Conservation (phyloP, 2,329 filamentous ascomycete species). For the Monosporascus cannonballus region DNA sequence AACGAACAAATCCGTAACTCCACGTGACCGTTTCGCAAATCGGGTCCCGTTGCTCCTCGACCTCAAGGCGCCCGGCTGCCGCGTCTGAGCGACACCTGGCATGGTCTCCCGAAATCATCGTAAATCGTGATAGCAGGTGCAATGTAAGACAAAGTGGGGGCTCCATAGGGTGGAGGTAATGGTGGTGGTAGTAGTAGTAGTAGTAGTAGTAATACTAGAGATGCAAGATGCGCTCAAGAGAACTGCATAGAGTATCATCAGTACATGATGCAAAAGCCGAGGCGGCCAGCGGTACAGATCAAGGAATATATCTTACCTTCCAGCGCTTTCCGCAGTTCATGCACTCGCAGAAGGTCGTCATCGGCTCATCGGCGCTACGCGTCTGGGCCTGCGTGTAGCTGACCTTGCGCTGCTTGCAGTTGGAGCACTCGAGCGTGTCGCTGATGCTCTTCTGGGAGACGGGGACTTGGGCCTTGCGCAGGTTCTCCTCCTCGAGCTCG, state of each 20-base stretch:
- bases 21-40: too few species aligned
- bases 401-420: conserved; percentile 90
- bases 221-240: background rate
- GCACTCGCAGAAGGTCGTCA: conserved; percentile 71
- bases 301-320: conserved; percentile 49
- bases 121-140: too few species aligned
- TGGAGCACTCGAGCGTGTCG: conserved; percentile 80
- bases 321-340: conserved; percentile 63
- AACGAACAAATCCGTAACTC: too few species aligned
- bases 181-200: too few species aligned
- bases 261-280: conserved; percentile 8
- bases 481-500: conserved; percentile 81
- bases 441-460: conserved; percentile 88
- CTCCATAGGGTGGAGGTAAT: too few species aligned
- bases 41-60: too few species aligned
- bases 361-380: conserved; percentile 88
- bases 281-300: conserved; percentile 8
- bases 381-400: conserved; percentile 97
- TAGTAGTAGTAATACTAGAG: too few species aligned
- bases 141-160: too few species aligned
- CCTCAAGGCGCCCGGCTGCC: too few species aligned
- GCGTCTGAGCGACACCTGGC: too few species aligned
- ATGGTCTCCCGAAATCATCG: too few species aligned
- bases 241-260: background rate
- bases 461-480: conserved; percentile 94